Percentiles rank a stretch among this genome's conserved stretches.
Conservation (phyloP, 164 flowering plant genomes). For the Hamamelis virginiana region DNA sequence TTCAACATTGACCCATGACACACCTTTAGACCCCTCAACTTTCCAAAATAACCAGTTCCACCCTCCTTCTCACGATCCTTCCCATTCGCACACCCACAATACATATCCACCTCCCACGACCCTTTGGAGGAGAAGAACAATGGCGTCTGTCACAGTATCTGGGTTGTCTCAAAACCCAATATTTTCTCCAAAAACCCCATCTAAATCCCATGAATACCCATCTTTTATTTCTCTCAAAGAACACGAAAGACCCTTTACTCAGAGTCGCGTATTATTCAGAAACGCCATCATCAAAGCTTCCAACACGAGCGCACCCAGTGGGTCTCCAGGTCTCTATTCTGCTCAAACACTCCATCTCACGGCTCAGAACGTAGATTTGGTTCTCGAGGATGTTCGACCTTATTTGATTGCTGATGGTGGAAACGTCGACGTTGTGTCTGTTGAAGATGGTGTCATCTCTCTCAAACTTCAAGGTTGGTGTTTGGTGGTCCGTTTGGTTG, state of each 20-base stretch:
- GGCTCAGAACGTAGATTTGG: slow-evolving; percentile 67
- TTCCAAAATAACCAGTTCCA: no score
- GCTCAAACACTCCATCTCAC: slow-evolving; percentile 71
- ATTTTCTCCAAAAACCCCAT: neutral
- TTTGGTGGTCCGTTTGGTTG: neutral
- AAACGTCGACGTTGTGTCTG: slow-evolving; percentile 89
- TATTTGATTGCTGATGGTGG: slow-evolving; percentile 95
- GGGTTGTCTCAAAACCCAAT: slow-evolving; percentile 13
- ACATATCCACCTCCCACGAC: no score
- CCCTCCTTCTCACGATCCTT: no score
- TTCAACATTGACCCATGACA: no score
- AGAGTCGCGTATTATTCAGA: slow-evolving; percentile 13
- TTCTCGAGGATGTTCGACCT: slow-evolving; percentile 91
- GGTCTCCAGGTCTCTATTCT: slow-evolving; percentile 76
- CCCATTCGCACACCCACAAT: no score
- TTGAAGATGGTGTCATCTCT: slow-evolving; percentile 77
- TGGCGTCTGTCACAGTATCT: slow-evolving; percentile 32
- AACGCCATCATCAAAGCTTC: slow-evolving; percentile 26
- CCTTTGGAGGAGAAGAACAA: neutral
- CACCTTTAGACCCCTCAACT: no score
- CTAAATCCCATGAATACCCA: slow-evolving; percentile 3
- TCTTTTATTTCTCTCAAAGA: slow-evolving; percentile 3
- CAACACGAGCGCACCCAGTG: slow-evolving; percentile 19
- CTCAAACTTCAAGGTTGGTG: slow-evolving; percentile 31
- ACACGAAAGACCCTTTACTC: slow-evolving; percentile 8